Base-by-base conservation (phyloP, 352 stramenopile species). In the Blastocystis sp. region DNA sequence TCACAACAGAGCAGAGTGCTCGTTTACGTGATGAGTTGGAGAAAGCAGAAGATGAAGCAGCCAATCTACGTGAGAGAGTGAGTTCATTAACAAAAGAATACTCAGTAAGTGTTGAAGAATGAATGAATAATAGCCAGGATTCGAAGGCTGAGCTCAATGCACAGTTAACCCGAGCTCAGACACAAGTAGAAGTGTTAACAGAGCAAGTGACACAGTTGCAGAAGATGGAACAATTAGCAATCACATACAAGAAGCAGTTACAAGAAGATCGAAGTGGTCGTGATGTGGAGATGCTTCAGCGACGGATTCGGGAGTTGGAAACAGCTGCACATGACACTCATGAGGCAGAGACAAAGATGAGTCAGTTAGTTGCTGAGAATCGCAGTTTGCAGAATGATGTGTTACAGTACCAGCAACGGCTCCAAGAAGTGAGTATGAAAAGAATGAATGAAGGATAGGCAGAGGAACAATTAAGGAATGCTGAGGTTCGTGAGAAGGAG, bases 191-290 rank as follows among this genome's bases (percentile, higher is more conserved):
- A 21, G 46, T 46, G 3, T 56, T 66, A n/a, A 32, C 46, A 21
- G 71, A 83, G 49, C 49, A 83, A 43, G 21, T 65, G 46, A 16
- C 9, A 32, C 19, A 66, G 51, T 49, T 83, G 42, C 46, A 83
- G 54, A 83, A 83, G 39, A 46, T 21, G 42, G 49, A 63, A 37
- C 14, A 43, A 46, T 19, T 83, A 43, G 57, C 21, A n/a, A 27
- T 54, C n/a, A 52, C 19, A 3, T 66, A 83, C 49, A 21, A 43
- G 27, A 27, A 65, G 49, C 49, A 83, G 71, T 35, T 83, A 42
- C 71, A 83, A 56, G 49, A 83, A 37, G 43, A 65, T 19, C 71
- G 58, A 42, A 37, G 21, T 24, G 21, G 24, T 42, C 9, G 11
- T 37, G 51, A 63, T 21, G 4, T 24, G 49, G 54, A 39, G 12